Conservation (phyloP, 495 filamentous ascomycete species). For the Hypomontagnella submonticulosa region DNA sequence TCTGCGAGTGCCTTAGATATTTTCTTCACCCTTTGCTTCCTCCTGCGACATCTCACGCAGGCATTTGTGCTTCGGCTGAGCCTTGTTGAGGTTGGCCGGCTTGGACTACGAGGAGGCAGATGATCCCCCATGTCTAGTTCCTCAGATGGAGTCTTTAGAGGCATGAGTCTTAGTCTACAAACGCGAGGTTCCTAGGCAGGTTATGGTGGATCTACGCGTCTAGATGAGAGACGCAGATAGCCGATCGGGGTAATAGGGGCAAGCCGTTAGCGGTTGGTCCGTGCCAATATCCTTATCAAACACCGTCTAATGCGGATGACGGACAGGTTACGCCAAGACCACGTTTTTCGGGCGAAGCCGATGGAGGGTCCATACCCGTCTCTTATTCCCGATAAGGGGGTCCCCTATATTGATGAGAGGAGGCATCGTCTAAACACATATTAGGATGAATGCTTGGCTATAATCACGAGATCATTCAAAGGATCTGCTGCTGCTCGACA, state of each 20-base stretch:
- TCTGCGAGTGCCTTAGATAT: background rate
- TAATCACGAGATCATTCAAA: background rate
- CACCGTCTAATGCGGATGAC: background rate
- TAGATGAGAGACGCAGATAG: background rate
- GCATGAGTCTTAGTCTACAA: background rate
- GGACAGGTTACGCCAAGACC: background rate
- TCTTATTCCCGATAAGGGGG: background rate
- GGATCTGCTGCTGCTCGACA: background rate
- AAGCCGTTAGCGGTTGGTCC: background rate
- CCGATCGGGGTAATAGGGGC: background rate
- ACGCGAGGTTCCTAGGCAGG: no score
- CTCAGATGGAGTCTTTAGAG: background rate
- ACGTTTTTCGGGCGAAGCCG: no score
- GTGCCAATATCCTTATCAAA: background rate
- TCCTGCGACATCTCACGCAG: conserved; percentile 27
- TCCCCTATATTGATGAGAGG: no score
- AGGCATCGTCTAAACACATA: no score
- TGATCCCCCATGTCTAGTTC: conserved; percentile 26
- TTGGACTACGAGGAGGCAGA: conserved; percentile 22
- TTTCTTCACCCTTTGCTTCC: conserved; percentile 26
- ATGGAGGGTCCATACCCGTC: no score
- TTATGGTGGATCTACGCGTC: no score
- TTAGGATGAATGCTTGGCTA: background rate
- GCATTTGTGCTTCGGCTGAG: conserved; percentile 33
- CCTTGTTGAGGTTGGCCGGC: conserved; percentile 17